A percentile compares a stretch with the other conserved stretches of the same genome.
phyloP scores from a whole-genome alignment of 331 rosid genomes.

The Rhamnella rubrinervis region DNA sequence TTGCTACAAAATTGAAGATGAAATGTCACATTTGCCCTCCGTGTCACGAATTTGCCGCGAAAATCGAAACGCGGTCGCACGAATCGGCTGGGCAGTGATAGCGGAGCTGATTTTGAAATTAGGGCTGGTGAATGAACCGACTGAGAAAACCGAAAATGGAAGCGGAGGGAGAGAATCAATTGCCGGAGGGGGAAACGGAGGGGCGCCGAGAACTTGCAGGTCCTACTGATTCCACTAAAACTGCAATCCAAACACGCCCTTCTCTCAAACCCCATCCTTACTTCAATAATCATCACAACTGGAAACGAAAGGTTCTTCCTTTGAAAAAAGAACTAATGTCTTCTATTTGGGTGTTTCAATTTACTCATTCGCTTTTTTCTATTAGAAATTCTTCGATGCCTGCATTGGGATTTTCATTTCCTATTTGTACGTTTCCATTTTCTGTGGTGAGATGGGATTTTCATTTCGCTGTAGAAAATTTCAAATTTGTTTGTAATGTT shows the following conservation, averaged over 20 bases:
- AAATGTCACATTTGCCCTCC: no score
- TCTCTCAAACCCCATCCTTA: slow-evolving; percentile 47
- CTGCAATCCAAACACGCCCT: slow-evolving; percentile 14
- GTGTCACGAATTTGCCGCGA: no score
- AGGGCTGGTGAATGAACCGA: no score
- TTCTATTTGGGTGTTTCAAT: neutral
- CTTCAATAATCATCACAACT: slow-evolving; percentile 43
- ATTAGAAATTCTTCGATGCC: neutral
- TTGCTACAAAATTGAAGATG: no score
- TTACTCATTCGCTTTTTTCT: neutral
- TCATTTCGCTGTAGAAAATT: neutral
- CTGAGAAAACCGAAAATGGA: no score
- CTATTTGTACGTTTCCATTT: neutral
- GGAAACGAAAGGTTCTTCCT: slow-evolving; percentile 63
- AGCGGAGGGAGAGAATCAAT: no score
- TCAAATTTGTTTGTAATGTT: neutral
- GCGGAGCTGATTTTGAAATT: no score
- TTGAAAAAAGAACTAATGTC: neutral
- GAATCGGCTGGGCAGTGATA: no score
- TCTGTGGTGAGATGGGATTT: neutral
- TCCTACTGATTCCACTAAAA: slow-evolving; percentile 2
- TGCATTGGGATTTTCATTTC: neutral
- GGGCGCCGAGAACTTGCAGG: neutral
- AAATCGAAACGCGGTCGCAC: no score
- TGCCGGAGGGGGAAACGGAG: neutral